Percentiles rank a stretch among this genome's conserved stretches.
phyloP scores from a whole-genome alignment of 2,329 filamentous ascomycete genomes.

The Trichoderma koningii region DNA sequence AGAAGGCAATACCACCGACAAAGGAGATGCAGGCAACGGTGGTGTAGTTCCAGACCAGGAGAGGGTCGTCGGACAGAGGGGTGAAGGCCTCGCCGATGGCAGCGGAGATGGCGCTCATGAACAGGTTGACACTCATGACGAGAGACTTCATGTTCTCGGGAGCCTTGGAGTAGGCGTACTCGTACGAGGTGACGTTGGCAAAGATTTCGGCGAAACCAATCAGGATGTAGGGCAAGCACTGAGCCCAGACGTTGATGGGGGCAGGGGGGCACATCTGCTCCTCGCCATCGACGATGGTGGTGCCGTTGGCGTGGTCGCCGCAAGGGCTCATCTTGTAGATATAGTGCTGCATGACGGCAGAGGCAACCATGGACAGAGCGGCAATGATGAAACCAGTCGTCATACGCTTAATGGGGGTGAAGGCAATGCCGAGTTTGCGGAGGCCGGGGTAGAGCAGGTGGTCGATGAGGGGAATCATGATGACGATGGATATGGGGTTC shows the following conservation, averaged over 20 bases:
- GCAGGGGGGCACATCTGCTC: conserved; percentile 54
- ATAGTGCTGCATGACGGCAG: conserved; percentile 59
- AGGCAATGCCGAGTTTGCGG: conserved; percentile 62
- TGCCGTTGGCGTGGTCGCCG: conserved; percentile 53
- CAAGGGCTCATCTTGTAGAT: conserved; percentile 67
- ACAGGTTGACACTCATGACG: conserved; percentile 69
- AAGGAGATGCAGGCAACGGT: conserved; percentile 63
- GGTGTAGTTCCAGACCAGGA: conserved; percentile 73
- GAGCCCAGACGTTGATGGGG: conserved; percentile 66
- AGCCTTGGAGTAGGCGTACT: conserved; percentile 77
- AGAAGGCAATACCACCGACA: conserved; percentile 65
- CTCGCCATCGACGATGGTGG: conserved; percentile 29
- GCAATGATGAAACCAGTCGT: conserved; percentile 68
- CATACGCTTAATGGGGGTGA: conserved; percentile 78
- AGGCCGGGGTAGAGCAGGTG: conserved; percentile 68
- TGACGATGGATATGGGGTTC: conserved; percentile 72
- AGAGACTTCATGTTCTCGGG: conserved; percentile 79
- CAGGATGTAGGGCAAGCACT: conserved; percentile 54
- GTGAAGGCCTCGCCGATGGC: conserved; percentile 71
- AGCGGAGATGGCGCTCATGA: conserved; percentile 69
- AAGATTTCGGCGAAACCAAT: conserved; percentile 57
- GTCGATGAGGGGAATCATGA: conserved; percentile 74
- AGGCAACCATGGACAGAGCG: conserved; percentile 60
- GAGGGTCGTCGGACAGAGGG: conserved; percentile 62
- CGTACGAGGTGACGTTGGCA: conserved; percentile 62